Conservation (phyloP, 352 stramenopile species). For the Globisporangium irregulare region DNA sequence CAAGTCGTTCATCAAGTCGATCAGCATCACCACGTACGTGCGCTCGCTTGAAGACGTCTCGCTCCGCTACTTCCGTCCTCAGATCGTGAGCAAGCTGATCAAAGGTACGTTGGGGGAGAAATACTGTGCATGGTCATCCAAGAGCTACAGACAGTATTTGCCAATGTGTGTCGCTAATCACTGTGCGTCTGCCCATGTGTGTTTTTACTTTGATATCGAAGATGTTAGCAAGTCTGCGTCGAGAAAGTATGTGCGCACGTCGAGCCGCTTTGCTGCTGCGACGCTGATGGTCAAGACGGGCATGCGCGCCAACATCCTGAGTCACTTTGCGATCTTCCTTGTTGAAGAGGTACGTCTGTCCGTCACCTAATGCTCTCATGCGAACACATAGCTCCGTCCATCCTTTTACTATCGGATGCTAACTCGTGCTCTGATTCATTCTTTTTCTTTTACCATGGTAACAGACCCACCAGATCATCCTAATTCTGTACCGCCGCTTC, state of each 20-base stretch:
- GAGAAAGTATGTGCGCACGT: conserved; percentile 72
- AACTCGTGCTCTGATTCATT: neutral
- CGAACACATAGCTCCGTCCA: neutral
- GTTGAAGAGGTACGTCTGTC: conserved; percentile 67
- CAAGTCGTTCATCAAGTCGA: conserved; percentile 72
- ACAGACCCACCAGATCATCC: conserved; percentile 64
- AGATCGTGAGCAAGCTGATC: conserved; percentile 72
- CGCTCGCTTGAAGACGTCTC: conserved; percentile 71
- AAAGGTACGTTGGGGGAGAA: conserved; percentile 43
- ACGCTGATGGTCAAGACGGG: conserved; percentile 75
- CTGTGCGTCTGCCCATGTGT: no score
- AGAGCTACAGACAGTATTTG: neutral
- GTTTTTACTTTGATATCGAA: no score
- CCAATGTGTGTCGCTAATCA: conserved; percentile 4
- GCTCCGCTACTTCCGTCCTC: conserved; percentile 48
- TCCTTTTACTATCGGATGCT: neutral
- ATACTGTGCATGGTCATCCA: neutral
- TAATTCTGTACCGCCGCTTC: conserved; percentile 72
- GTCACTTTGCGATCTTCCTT: conserved; percentile 79
- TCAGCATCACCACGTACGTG: conserved; percentile 80
- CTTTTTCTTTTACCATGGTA: conserved; percentile 7
- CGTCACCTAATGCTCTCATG: neutral
- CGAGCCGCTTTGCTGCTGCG: conserved; percentile 47
- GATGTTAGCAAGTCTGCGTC: conserved; percentile 74
- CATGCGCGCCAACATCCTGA: conserved; percentile 70